Base-by-base conservation (phyloP, 768 basidiomycete species). In the Filobasidium floriforme region DNA sequence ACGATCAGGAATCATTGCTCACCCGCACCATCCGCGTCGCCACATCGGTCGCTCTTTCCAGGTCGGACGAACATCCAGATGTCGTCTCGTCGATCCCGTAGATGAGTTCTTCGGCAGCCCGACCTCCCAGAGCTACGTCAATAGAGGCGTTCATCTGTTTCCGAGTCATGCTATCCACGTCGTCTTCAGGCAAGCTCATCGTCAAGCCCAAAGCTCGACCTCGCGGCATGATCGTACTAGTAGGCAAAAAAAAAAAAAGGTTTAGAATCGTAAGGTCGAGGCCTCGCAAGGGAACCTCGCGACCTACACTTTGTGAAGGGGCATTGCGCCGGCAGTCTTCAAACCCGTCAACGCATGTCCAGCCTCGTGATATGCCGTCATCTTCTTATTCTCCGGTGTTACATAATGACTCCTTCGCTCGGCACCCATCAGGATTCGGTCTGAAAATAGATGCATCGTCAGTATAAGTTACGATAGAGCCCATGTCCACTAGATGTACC, bases 351-450 rank as follows among this genome's bases (percentile, higher is more conserved):
- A 83, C 32, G 93, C 91, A 77, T 97, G 92, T 41, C 91, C 92
- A 41, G 79, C 79, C 84, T 99, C 96, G 80, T 98, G 94, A 81
- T 97, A 97, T 7, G 96, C 96, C 0, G 94, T 98, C 57, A 89
- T 85, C 63, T 88, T 80, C 77, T 92, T 94, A 41, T 84, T 86
- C 79, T 91, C 88, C 41, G 88, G 86, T 67, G 90, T 88, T 68
- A 97, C 89, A 75, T 86, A 92, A 49, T 88, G 86, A 65, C 89
- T 92, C 81, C 87, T 89, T 68, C 96, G 84, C 79, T 98, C 94
- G 9, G 90, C 90, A 51, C 96, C 96, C 92, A 99, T 93, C 68
- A 96, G 80, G 67, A 98, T 97, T 65, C 91, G 88, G 79, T 94
- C 91, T 89, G 87, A 5, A 49, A 49, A 14, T 71, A 28, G 54